Evolutionary conservation across 139 green algal species (phyloP).

Genomic region (Closterium sp.): DNA sequence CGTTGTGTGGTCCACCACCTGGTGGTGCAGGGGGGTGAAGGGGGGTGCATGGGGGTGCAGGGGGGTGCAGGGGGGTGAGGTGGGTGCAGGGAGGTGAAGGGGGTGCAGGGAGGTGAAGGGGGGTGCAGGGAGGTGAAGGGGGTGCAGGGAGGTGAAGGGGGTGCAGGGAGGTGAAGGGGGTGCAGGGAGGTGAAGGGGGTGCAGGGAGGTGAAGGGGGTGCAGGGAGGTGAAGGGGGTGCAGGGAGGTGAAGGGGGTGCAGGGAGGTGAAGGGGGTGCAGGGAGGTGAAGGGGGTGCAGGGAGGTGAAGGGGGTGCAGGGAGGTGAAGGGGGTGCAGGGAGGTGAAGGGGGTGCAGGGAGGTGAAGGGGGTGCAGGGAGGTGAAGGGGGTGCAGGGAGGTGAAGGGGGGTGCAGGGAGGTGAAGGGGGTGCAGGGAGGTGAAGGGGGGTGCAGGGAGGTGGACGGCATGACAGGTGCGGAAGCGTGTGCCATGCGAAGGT

Average conservation of each 20-base stretch:
- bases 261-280: not conserved
- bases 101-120: not conserved
- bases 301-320: not conserved
- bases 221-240: not conserved
- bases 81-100: not conserved
- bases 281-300: not conserved
- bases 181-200: not conserved
- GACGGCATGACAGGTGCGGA: not conserved
- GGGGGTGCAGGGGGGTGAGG: not conserved
- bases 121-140: not conserved
- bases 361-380: not conserved
- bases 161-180: not conserved
- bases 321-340: not conserved
- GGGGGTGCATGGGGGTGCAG: not conserved
- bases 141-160: not conserved
- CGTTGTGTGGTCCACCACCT: conserved; percentile 48
- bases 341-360: not conserved
- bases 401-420: not conserved
- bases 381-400: not conserved
- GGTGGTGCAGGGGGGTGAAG: not conserved
- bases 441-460: not conserved
- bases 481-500: not conserved
- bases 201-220: not conserved
- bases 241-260: not conserved
- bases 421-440: not conserved